Evolutionary conservation across 768 basidiomycete genomes (phyloP).

Genomic region (Boletus rubropictus): DNA sequence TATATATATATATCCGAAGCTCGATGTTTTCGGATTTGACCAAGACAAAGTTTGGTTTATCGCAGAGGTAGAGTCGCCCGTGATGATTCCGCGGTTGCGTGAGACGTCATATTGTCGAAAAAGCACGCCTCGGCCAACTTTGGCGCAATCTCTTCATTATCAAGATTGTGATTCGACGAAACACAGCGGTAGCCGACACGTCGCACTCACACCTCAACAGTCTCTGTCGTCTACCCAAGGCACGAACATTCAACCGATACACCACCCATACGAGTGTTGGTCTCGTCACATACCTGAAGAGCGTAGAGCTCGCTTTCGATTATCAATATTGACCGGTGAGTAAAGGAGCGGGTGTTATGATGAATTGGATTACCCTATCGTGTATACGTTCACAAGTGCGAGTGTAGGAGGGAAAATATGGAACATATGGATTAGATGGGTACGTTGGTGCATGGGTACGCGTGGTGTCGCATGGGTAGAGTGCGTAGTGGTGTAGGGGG

Average conservation of each 20-base stretch:
- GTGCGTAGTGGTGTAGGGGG: not conserved
- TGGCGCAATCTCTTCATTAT: too few relatives aligned
- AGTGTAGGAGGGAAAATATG: not conserved
- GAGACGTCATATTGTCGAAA: too few relatives aligned
- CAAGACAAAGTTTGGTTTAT: too few relatives aligned
- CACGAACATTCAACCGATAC: too few relatives aligned
- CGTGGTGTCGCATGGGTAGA: constrained; percentile 9
- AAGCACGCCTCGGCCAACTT: too few relatives aligned
- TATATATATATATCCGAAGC: too few relatives aligned
- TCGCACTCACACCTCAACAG: not conserved
- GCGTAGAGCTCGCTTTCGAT: not conserved
- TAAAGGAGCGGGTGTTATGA: constrained; percentile 8
- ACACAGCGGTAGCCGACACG: not conserved
- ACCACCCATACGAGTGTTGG: too few relatives aligned
- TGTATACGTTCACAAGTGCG: not conserved
- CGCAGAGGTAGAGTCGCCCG: too few relatives aligned
- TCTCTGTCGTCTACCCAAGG: too few relatives aligned
- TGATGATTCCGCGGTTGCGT: too few relatives aligned
- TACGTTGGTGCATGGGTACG: not conserved
- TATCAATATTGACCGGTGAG: not conserved
- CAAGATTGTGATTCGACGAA: too few relatives aligned
- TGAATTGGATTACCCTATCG: constrained; percentile 9
- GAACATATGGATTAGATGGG: constrained; percentile 6
- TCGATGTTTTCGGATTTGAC: too few relatives aligned
- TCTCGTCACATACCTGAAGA: not conserved